Conservation (phyloP, 495 filamentous ascomycete species). For the Penicillium coprophilum region DNA sequence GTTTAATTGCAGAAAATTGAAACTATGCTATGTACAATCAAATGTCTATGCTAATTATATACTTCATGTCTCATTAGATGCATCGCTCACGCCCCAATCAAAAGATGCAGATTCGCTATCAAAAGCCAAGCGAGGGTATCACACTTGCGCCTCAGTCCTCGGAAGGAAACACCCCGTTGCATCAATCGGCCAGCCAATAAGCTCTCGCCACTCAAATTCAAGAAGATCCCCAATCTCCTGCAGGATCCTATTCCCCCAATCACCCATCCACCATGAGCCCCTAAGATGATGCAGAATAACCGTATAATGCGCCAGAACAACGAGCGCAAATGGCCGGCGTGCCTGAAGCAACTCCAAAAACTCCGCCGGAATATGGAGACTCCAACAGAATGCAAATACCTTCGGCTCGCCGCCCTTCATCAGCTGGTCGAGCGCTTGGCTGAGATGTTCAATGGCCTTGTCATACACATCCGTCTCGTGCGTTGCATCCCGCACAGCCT, state of each 20-base stretch:
- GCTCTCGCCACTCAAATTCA: slow-evolving; percentile 33
- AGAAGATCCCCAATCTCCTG: slow-evolving; percentile 32
- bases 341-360: slow-evolving; percentile 53
- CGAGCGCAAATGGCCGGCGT: slow-evolving; percentile 53
- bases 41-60: slow-evolving; percentile 25
- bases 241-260: slow-evolving; percentile 42
- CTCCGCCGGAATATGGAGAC: slow-evolving; percentile 47
- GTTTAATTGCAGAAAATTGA: slow-evolving; percentile 4
- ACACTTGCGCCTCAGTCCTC: slow-evolving; percentile 2
- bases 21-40: slow-evolving; percentile 9
- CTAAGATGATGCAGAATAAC: slow-evolving; percentile 50
- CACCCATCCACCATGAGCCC: slow-evolving; percentile 53
- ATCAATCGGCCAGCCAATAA: slow-evolving; percentile 42
- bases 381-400: slow-evolving; percentile 49
- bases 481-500: slow-evolving; percentile 23
- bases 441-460: slow-evolving; percentile 33
- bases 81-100: slow-evolving; percentile 3
- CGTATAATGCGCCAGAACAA: slow-evolving; percentile 53
- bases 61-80: slow-evolving; percentile 25
- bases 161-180: slow-evolving; percentile 39
- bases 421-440: slow-evolving; percentile 30
- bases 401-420: slow-evolving; percentile 38
- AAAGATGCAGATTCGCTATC: background rate
- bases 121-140: background rate
- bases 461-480: slow-evolving; percentile 36